These are phyloP conservation scores for Euptelea pleiosperma DNA, from an alignment of 164 flowering plant genomes.

Conservation along the genomic window DNA sequence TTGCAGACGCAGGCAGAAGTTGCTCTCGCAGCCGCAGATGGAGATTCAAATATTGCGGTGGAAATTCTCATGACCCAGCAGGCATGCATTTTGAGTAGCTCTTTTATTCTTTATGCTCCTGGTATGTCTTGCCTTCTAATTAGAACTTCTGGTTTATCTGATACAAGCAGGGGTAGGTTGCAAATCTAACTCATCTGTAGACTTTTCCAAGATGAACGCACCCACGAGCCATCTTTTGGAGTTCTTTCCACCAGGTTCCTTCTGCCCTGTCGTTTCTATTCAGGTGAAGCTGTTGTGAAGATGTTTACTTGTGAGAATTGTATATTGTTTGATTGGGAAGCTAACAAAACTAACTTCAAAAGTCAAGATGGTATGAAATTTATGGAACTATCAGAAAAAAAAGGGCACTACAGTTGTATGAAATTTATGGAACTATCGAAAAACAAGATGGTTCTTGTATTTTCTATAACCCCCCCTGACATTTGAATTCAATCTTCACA, in stretches of 20 bases:
- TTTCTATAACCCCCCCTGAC: too few relatives aligned
- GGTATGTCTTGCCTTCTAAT: neutral
- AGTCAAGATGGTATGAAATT: too few relatives aligned
- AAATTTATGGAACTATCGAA: too few relatives aligned
- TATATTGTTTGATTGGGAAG: neutral
- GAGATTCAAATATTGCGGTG: constrained; percentile 75
- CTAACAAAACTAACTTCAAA: too few relatives aligned
- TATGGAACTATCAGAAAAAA: too few relatives aligned
- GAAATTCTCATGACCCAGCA: constrained; percentile 96
- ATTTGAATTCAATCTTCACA: too few relatives aligned
- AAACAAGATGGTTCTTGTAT: too few relatives aligned
- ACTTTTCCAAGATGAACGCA: neutral
- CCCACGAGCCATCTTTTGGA: neutral
- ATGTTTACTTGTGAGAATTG: neutral
- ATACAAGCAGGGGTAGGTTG: constrained; percentile 16
- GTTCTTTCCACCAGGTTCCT: neutral
- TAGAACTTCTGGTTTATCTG: neutral
- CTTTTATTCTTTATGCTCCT: neutral
- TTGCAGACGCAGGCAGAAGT: constrained; percentile 96
- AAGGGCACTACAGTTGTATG: too few relatives aligned
- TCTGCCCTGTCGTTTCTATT: neutral
- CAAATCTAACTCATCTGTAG: neutral
- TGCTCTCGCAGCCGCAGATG: constrained; percentile 92
- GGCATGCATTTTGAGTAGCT: constrained; percentile 29
- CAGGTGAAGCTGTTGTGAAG: too few relatives aligned